Conservation (phyloP, 169 alveolate species). For the Plasmodium reichenowi region DNA sequence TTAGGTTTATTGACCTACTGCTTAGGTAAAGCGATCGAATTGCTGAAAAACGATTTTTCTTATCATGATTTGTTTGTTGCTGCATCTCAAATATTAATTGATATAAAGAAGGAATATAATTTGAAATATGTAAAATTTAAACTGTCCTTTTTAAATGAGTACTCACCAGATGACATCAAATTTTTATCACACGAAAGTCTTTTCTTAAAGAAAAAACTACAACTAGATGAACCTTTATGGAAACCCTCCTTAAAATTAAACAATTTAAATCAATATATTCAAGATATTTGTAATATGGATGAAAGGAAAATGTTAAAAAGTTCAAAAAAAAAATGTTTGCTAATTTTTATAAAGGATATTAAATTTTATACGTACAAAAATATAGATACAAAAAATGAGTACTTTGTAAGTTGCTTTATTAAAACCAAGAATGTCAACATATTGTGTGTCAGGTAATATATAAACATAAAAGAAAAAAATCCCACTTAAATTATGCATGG, state of each 20-base stretch:
- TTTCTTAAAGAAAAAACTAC: slow-evolving; percentile 33
- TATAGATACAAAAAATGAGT: slow-evolving; percentile 24
- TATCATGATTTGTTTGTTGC: slow-evolving; percentile 64
- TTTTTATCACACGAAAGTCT: slow-evolving; percentile 73
- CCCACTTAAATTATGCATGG: not conserved
- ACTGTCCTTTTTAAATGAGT: slow-evolving; percentile 59
- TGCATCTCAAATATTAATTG: slow-evolving; percentile 39
- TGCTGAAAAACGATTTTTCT: slow-evolving; percentile 48
- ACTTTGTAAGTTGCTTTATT: slow-evolving; percentile 55
- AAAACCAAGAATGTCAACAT: slow-evolving; percentile 23
- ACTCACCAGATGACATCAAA: slow-evolving; percentile 76
- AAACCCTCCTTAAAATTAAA: slow-evolving; percentile 51
- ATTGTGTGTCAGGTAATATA: slow-evolving; percentile 55
- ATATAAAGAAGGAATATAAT: slow-evolving; percentile 57
- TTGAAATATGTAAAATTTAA: slow-evolving; percentile 62
- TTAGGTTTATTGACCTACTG: slow-evolving; percentile 71
- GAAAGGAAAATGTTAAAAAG: slow-evolving; percentile 2
- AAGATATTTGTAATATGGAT: slow-evolving; percentile 18
- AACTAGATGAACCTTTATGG: slow-evolving; percentile 62
- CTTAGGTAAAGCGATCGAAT: slow-evolving; percentile 32
- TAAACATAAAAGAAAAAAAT: not conserved
- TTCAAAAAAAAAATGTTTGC: slow-evolving; percentile 23
- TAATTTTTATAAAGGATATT: slow-evolving; percentile 58
- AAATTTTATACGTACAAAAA: slow-evolving; percentile 16
- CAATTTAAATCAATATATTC: slow-evolving; percentile 26